Conservation (phyloP, 2,329 filamentous ascomycete genomes). For the Talaromyces sp. region DNA sequence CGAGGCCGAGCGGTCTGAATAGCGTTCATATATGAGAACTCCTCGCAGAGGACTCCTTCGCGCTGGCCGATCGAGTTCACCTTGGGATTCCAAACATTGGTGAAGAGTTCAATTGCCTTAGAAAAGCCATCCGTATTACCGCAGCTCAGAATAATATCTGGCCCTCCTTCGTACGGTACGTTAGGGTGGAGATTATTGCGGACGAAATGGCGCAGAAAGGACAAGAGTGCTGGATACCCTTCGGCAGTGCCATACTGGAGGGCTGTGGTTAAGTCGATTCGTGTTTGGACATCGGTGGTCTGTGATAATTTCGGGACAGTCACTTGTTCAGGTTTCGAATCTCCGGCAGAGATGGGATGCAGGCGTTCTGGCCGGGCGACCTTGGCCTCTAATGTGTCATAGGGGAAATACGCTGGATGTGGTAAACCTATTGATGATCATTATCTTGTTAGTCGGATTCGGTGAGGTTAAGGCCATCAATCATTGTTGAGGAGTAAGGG, state of each 20-base stretch:
- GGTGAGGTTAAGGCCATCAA: too few relatives aligned
- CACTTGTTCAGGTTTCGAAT: conserved; percentile 56
- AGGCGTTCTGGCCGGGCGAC: conserved; percentile 75
- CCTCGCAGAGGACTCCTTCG: conserved; percentile 78
- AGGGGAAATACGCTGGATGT: conserved; percentile 81
- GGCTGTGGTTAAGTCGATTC: conserved; percentile 79
- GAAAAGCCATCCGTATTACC: conserved; percentile 84
- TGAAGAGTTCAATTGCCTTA: conserved; percentile 76
- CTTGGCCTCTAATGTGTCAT: conserved; percentile 84
- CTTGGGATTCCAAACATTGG: conserved; percentile 72
- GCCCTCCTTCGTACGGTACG: conserved; percentile 74
- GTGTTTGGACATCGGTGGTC: conserved; percentile 62
- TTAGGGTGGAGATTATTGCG: conserved; percentile 77
- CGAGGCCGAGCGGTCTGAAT: conserved; percentile 67
- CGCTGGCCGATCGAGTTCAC: conserved; percentile 68
- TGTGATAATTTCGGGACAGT: conserved; percentile 70
- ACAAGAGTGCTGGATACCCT: conserved; percentile 77
- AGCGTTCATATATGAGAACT: conserved; percentile 79
- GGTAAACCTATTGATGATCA: conserved; percentile 65
- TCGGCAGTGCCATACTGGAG: conserved; percentile 84
- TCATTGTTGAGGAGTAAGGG: neutral
- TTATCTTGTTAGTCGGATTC: neutral
- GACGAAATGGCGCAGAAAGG: conserved; percentile 78
- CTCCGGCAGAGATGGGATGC: conserved; percentile 66
- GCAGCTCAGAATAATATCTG: conserved; percentile 76